Evolutionary conservation across 2,329 filamentous ascomycete genomes (phyloP).

Genomic region (Cadophora gregata): DNA sequence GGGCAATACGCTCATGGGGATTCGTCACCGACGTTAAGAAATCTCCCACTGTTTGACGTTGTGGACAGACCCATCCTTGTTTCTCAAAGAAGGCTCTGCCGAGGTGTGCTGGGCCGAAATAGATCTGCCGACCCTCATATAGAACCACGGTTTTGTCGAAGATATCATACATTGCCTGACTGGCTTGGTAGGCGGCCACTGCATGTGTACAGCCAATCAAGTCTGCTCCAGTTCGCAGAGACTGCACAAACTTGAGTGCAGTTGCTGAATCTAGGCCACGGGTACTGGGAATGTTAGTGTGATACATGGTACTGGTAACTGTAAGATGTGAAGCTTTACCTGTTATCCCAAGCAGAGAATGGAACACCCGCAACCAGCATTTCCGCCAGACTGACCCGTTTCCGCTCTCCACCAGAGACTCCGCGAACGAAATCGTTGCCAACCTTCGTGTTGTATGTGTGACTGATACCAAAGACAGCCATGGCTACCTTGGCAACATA

Average conservation of each 20-base stretch:
- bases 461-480: conserved; percentile 74
- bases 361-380: conserved; percentile 65
- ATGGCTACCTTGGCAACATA: conserved; percentile 62
- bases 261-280: conserved; percentile 76
- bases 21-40: conserved; percentile 80
- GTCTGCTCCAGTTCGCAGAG: conserved; percentile 68
- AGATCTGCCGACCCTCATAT: conserved; percentile 73
- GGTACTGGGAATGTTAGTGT: conserved; percentile 48
- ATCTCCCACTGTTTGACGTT: conserved; percentile 61
- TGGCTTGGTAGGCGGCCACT: conserved; percentile 77
- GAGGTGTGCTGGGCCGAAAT: conserved; percentile 67
- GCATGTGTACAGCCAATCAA: conserved; percentile 66
- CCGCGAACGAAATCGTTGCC: conserved; percentile 76
- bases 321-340: not conserved
- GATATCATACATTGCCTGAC: conserved; percentile 70
- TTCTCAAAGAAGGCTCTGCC: conserved; percentile 73
- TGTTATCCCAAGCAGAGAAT: conserved; percentile 43
- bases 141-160: conserved; percentile 74
- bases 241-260: conserved; percentile 74
- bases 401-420: conserved; percentile 73
- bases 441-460: conserved; percentile 75
- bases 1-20: conserved; percentile 61
- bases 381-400: conserved; percentile 83
- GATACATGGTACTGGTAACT: not conserved
- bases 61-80: conserved; percentile 74